Evolutionary conservation across 345 rosid genomes (phyloP).

Genomic region (Bretschneidera sinensis): DNA sequence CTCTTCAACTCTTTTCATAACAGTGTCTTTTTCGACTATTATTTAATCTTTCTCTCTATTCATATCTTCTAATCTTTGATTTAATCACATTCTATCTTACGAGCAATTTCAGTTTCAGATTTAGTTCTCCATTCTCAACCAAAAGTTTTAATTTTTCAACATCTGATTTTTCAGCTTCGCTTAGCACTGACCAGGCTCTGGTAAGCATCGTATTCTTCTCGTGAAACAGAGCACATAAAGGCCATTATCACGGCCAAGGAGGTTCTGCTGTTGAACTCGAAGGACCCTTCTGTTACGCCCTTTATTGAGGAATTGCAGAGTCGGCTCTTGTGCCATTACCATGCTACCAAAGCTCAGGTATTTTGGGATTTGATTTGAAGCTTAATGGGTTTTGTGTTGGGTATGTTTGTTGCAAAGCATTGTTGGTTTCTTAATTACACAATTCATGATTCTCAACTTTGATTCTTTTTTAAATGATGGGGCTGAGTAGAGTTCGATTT

Average conservation of each 20-base stretch:
- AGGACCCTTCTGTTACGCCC: constrained; percentile 74
- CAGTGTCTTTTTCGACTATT: too few relatives aligned
- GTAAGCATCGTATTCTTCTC: too few relatives aligned
- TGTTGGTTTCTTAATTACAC: neutral
- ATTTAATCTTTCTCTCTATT: too few relatives aligned
- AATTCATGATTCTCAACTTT: neutral
- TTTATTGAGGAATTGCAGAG: constrained; percentile 68
- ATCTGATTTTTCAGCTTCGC: too few relatives aligned
- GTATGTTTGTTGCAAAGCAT: neutral
- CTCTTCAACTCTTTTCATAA: too few relatives aligned
- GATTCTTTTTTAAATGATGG: neutral
- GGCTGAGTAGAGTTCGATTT: neutral
- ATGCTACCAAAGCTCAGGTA: constrained; percentile 67
- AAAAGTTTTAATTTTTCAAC: too few relatives aligned
- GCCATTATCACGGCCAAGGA: constrained; percentile 90
- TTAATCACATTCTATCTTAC: too few relatives aligned
- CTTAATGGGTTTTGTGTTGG: neutral
- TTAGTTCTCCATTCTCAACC: too few relatives aligned
- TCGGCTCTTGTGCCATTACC: constrained; percentile 54
- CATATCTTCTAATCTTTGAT: too few relatives aligned
- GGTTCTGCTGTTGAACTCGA: constrained; percentile 72
- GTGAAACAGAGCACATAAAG: constrained; percentile 95
- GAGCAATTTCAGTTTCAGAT: too few relatives aligned
- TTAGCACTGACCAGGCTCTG: too few relatives aligned
- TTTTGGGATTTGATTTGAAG: neutral